Percentiles rank a stretch among this genome's conserved stretches.
Evolutionary conservation across 2,329 filamentous ascomycete genomes (phyloP).

Genomic region (Geoglossum cookeanum): DNA sequence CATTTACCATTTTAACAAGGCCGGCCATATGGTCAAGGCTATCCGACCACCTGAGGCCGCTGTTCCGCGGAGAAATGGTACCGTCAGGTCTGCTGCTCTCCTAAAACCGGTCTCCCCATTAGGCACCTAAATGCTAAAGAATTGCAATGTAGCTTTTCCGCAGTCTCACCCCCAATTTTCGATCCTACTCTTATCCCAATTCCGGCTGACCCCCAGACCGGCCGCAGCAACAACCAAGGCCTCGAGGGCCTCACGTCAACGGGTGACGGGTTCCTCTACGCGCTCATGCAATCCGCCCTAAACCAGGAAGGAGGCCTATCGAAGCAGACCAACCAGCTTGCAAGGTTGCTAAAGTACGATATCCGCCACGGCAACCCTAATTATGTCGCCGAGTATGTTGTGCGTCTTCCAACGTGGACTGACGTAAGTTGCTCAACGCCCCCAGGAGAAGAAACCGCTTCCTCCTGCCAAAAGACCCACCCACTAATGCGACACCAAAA

Average conservation of each 20-base stretch:
- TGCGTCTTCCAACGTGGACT: too few relatives aligned
- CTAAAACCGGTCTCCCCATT: neutral
- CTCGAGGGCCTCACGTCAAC: conserved; percentile 50
- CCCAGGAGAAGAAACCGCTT: too few relatives aligned
- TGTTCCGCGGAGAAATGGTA: conserved; percentile 43
- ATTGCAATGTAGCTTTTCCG: conserved; percentile 32
- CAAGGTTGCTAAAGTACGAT: conserved; percentile 45
- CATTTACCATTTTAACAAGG: conserved; percentile 42
- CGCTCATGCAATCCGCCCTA: conserved; percentile 45
- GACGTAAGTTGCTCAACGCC: too few relatives aligned
- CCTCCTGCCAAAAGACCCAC: too few relatives aligned
- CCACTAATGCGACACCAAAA: conserved; percentile 1
- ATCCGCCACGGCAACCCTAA: conserved; percentile 21
- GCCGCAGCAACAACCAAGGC: conserved; percentile 56
- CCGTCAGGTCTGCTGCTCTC: conserved; percentile 17
- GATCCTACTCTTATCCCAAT: conserved; percentile 27
- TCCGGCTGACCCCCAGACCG: conserved; percentile 38
- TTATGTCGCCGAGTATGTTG: too few relatives aligned
- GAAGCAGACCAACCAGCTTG: conserved; percentile 28
- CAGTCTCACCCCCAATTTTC: conserved; percentile 44
- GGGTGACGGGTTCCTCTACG: conserved; percentile 42
- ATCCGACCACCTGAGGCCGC: conserved; percentile 46
- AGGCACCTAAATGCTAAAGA: neutral
- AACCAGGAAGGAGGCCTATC: conserved; percentile 41
- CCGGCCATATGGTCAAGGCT: conserved; percentile 40